Evolutionary conservation across 2,329 filamentous ascomycete species (phyloP).

Genomic region (Calcarisporium arbuscula): DNA sequence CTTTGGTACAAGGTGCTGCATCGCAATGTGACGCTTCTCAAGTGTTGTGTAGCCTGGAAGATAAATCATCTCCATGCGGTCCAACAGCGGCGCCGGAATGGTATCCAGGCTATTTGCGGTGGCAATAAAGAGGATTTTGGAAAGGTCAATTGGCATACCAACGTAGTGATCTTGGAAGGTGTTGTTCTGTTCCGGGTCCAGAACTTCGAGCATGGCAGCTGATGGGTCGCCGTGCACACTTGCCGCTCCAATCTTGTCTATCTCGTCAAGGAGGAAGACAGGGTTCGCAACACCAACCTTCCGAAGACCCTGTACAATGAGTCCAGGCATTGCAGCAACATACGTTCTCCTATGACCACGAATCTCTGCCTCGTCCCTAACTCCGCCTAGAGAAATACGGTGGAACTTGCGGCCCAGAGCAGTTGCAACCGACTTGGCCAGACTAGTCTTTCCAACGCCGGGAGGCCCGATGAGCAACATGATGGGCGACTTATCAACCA

Average conservation of each 20-base stretch:
- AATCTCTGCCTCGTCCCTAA: constrained; percentile 95
- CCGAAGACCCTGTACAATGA: constrained; percentile 88
- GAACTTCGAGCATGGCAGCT: constrained; percentile 94
- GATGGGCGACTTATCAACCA: constrained; percentile 94
- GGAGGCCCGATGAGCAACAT: constrained; percentile 88
- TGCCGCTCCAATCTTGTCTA: constrained; percentile 88
- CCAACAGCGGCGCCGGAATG: constrained; percentile 86
- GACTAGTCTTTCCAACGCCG: constrained; percentile 90
- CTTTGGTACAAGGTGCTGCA: constrained; percentile 90
- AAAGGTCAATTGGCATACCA: constrained; percentile 89
- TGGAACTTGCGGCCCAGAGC: constrained; percentile 94
- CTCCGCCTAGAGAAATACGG: constrained; percentile 90
- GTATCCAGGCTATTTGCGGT: constrained; percentile 94
- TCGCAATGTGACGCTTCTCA: constrained; percentile 93
- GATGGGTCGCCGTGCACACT: constrained; percentile 95
- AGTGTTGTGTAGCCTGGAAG: constrained; percentile 93
- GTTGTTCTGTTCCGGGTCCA: constrained; percentile 96
- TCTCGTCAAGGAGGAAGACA: constrained; percentile 92
- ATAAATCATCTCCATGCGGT: constrained; percentile 94
- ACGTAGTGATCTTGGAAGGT: constrained; percentile 95
- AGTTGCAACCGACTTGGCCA: constrained; percentile 87
- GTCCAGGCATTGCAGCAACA: constrained; percentile 96
- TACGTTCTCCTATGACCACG: constrained; percentile 92
- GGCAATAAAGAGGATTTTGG: constrained; percentile 94
- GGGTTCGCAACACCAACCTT: constrained; percentile 96